Percentiles rank a stretch among this genome's conserved stretches.
phyloP scores from a whole-genome alignment of 352 stramenopile species.

The Pythium phragmiticola region DNA sequence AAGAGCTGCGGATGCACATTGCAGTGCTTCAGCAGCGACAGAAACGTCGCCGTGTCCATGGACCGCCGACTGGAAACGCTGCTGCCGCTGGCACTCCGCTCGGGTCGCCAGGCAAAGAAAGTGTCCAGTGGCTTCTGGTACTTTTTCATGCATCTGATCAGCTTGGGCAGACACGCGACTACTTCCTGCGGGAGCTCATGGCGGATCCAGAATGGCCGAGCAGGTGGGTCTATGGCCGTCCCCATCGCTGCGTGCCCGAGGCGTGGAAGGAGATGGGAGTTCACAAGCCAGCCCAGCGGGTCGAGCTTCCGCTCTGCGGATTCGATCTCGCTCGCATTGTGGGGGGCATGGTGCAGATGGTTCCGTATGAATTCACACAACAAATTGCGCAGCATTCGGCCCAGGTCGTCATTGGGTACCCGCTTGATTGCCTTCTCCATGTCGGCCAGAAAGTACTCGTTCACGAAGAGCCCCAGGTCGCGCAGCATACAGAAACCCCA shows the following conservation, averaged over 20 bases:
- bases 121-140: slow-evolving; percentile 20
- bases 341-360: background rate
- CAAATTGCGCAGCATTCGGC: background rate
- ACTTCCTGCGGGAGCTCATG: slow-evolving; percentile 12
- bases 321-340: background rate
- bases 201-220: slow-evolving; percentile 21
- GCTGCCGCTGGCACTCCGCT: background rate
- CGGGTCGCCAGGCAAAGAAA: slow-evolving; percentile 25
- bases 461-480: slow-evolving; percentile 54
- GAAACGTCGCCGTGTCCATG: slow-evolving; percentile 36
- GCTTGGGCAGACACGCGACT: slow-evolving; percentile 14
- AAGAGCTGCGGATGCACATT: slow-evolving; percentile 61
- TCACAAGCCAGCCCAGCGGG: slow-evolving; percentile 15
- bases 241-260: slow-evolving; percentile 1
- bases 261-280: background rate
- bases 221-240: background rate
- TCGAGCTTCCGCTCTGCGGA: background rate
- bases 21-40: slow-evolving; percentile 52
- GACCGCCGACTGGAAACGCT: background rate
- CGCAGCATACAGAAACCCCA: slow-evolving; percentile 45
- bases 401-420: background rate
- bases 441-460: slow-evolving; percentile 51
- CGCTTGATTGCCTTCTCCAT: slow-evolving; percentile 36
- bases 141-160: slow-evolving; percentile 26
- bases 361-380: slow-evolving; percentile 6